These are phyloP conservation scores for Citrus australasica DNA, from an alignment of 345 rosid genomes.

Conservation along the genomic window DNA sequence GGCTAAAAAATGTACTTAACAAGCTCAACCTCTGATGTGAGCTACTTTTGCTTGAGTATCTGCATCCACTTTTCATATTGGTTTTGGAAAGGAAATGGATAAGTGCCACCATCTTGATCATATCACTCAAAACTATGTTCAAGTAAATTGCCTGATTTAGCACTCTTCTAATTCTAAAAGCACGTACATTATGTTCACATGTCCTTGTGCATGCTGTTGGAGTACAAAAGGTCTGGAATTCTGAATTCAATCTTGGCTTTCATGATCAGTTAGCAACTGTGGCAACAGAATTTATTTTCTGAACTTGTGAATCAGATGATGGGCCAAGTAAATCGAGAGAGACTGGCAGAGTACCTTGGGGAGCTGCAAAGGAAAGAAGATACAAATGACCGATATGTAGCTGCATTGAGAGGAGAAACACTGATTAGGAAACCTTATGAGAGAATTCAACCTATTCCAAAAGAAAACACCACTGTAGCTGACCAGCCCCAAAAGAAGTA, in stretches of 20 bases:
- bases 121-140: background rate
- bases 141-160: background rate
- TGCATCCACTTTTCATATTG: background rate
- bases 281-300: background rate
- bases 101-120: background rate
- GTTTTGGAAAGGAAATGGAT: background rate
- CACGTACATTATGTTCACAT: background rate
- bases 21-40: background rate
- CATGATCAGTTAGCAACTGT: background rate
- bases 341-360: constrained; percentile 86
- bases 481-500: constrained; percentile 14
- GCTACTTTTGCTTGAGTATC: background rate
- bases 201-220: background rate
- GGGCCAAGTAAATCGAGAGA: constrained; percentile 84
- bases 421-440: constrained; percentile 79
- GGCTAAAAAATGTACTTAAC: background rate
- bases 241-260: background rate
- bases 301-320: constrained; percentile 57
- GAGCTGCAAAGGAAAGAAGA: constrained; percentile 88
- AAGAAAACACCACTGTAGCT: constrained; percentile 24
- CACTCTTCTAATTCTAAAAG: background rate
- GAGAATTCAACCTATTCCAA: constrained; percentile 70
- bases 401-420: constrained; percentile 86
- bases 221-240: background rate
- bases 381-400: constrained; percentile 87